phyloP scores from a whole-genome alignment of 2,329 filamentous ascomycete genomes.

The Gyromitra esculenta region DNA sequence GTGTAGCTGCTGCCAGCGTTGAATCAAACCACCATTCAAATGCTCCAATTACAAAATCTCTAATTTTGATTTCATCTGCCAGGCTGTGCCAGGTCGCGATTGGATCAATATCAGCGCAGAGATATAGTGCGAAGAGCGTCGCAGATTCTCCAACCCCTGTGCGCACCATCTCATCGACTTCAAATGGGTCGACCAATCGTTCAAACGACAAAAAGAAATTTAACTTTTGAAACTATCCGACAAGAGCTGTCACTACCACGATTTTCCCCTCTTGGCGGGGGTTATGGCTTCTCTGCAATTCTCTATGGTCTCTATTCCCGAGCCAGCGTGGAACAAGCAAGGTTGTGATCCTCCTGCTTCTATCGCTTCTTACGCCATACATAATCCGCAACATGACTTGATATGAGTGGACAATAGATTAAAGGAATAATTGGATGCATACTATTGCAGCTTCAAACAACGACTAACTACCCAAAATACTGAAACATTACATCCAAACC shows the following conservation, averaged over 20 bases:
- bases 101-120: too few relatives aligned
- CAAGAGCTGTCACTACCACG: not conserved
- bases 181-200: not conserved
- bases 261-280: not conserved
- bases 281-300: not conserved
- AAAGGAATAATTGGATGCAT: not conserved
- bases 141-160: not conserved
- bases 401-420: not conserved
- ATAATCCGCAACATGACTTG: not conserved
- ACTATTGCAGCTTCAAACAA: not conserved
- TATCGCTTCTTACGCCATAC: not conserved
- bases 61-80: not conserved
- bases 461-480: not conserved
- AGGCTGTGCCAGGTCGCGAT: not conserved
- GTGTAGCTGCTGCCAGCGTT: not conserved
- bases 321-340: not conserved
- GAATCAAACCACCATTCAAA: not conserved
- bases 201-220: too few relatives aligned
- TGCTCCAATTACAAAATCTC: not conserved
- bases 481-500: not conserved
- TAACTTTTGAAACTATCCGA: too few relatives aligned
- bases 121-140: too few relatives aligned
- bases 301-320: not conserved
- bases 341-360: not conserved
- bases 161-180: conserved; percentile 1